phyloP scores from a whole-genome alignment of 257 asterid species.

The Solanum chilense region DNA sequence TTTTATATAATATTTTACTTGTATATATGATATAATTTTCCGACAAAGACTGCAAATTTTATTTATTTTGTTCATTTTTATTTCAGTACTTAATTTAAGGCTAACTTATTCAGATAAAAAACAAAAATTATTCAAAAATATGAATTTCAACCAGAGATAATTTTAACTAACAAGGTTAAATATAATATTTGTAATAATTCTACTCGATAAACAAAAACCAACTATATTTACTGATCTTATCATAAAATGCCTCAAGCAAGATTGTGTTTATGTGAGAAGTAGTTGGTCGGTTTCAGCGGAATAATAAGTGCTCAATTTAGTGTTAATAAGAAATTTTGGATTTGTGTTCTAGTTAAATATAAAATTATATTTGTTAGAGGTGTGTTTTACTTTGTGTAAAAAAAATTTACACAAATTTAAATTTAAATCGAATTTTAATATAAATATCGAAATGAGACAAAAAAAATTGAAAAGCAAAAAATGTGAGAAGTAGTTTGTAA shows the following conservation, averaged over 20 bases:
- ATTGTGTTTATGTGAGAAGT: background rate
- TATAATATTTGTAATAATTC: background rate
- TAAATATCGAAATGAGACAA: rapidly evolving
- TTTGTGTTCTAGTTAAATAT: background rate
- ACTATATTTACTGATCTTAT: background rate
- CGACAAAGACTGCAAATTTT: background rate
- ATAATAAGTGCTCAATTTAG: background rate
- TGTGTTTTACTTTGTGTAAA: rapidly evolving
- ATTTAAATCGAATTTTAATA: background rate
- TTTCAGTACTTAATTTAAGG: background rate
- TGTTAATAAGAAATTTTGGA: background rate
- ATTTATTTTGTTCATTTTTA: background rate
- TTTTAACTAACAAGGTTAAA: background rate
- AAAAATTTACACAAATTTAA: rapidly evolving
- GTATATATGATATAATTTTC: too few species aligned
- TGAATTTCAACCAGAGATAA: background rate
- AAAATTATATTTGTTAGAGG: background rate
- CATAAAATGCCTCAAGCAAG: background rate
- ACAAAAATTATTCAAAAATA: background rate
- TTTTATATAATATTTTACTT: too few species aligned
- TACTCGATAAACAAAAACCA: background rate
- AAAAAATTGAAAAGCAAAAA: too few species aligned
- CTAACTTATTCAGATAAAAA: background rate
- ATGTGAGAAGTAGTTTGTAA: background rate
- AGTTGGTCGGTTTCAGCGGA: background rate